Percentiles rank a stretch among this genome's conserved stretches.
Evolutionary conservation across 768 basidiomycete species (phyloP).

Genomic region (Gloeostereum incarnatum): DNA sequence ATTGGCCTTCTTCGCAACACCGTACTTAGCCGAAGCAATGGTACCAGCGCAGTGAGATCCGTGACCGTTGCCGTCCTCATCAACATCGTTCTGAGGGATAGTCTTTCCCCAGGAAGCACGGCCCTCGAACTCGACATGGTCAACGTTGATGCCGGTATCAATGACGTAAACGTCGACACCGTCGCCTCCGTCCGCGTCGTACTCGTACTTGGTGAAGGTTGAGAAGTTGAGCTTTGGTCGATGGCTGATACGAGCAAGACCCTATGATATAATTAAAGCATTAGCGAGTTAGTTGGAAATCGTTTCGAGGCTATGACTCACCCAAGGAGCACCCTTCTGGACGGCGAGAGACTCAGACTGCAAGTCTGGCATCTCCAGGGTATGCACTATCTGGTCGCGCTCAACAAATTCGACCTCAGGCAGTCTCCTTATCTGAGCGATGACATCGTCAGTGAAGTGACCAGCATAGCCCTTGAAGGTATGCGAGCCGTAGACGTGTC

Average conservation of each 20-base stretch:
- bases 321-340: slow-evolving; percentile 82
- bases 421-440: slow-evolving; percentile 69
- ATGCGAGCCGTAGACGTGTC: slow-evolving; percentile 70
- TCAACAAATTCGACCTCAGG: slow-evolving; percentile 93
- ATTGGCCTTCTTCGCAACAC: slow-evolving; percentile 91
- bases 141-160: slow-evolving; percentile 84
- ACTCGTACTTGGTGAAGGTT: slow-evolving; percentile 81
- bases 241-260: slow-evolving; percentile 93
- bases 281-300: slow-evolving; percentile 8
- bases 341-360: slow-evolving; percentile 11
- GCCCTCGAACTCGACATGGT: slow-evolving; percentile 81
- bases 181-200: slow-evolving; percentile 64
- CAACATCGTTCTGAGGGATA: slow-evolving; percentile 72
- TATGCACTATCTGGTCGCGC: slow-evolving; percentile 86
- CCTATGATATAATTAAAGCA: slow-evolving; percentile 37
- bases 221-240: slow-evolving; percentile 61
- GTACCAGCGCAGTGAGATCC: slow-evolving; percentile 95
- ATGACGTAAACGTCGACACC: slow-evolving; percentile 91
- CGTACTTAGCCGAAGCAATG: slow-evolving; percentile 87
- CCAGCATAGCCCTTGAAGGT: slow-evolving; percentile 81
- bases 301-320: slow-evolving; percentile 25
- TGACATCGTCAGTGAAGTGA: slow-evolving; percentile 54
- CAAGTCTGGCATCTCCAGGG: slow-evolving; percentile 37
- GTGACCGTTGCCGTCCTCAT: slow-evolving; percentile 92
- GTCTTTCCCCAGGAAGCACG: slow-evolving; percentile 94